Base-by-base conservation (phyloP, 495 filamentous ascomycete species). In the Tuber brumale region DNA sequence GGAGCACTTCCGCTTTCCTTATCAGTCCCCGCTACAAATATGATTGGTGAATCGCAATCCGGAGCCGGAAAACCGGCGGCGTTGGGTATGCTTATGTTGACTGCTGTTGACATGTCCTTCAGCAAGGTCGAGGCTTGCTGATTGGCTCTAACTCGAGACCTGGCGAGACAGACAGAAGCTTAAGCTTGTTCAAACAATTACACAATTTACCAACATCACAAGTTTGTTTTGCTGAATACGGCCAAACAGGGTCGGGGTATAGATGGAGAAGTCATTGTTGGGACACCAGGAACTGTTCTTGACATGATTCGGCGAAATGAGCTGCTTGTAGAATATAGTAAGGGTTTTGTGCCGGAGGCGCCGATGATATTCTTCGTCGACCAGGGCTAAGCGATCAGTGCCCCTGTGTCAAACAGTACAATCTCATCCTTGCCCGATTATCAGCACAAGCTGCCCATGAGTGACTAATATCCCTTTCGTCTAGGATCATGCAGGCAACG, bases 51-150 rank as follows among this genome's bases (percentile, higher is more conserved):
- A 83, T 99, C 95, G 31, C 95, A 99, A 85, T 99, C 95, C 4
- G 95, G 95, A 75, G 98, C 95, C 18, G 95, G 95, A 74, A 99
- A 99, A 86, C 98, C 95, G 10, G 95, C 95, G 45, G 95, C 95
- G 39, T 99, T 99, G 84, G 91, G 93, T n/a, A 90, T 97, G 75
- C 97, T 95, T 70, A 91, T 97, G 69, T 89, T 99, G 27, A 90
- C 91, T 74, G 92, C 95, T 70, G 83, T 97, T 80, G 92, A 98
- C 77, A 86, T 93, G 51, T 85, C 80, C n/a, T 27, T 72, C 1
- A 86, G 89, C 16, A 85, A 83, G 7, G 86, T 87, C 10, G 95
- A 99, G 85, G 93, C 94, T 27, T 85, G 98, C 21, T 90, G 94
- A 51, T 89, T 99, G 35, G 95, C 94, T 12, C 95, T 95, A 19